Conservation (phyloP, 257 asterid species). For the Gentiana straminea region DNA sequence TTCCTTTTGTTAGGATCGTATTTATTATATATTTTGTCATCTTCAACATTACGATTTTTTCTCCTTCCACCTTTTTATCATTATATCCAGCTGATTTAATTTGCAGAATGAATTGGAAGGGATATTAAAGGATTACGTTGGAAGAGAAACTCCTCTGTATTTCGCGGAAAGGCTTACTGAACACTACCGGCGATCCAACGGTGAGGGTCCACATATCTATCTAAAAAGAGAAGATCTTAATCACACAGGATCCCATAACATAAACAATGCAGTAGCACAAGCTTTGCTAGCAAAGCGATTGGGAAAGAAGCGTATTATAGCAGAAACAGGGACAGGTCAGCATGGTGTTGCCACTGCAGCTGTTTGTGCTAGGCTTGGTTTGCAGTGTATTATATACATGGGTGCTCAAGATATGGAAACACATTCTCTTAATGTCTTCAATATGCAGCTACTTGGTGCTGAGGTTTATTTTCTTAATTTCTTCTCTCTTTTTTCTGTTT, state of each 20-base stretch:
- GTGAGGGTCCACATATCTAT: constrained; percentile 73
- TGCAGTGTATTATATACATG: constrained; percentile 76
- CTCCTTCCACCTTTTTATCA: no score
- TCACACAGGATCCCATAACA: constrained; percentile 97
- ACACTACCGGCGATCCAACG: constrained; percentile 59
- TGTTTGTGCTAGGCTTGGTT: constrained; percentile 91
- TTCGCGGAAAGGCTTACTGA: constrained; percentile 86
- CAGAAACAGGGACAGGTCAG: constrained; percentile 98
- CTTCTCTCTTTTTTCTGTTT: constrained; percentile 2
- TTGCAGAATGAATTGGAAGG: constrained; percentile 72
- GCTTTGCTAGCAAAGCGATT: constrained; percentile 87
- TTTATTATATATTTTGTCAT: no score
- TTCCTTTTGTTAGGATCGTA: no score
- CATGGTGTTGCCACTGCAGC: constrained; percentile 99
- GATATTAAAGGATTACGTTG: constrained; percentile 83
- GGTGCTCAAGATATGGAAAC: constrained; percentile 99
- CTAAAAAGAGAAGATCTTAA: constrained; percentile 96
- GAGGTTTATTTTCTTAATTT: constrained; percentile 46
- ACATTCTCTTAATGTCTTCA: constrained; percentile 83
- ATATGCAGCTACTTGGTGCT: constrained; percentile 93
- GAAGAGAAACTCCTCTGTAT: constrained; percentile 90
- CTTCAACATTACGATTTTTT: no score
- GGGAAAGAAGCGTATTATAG: constrained; percentile 84
- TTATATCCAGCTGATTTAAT: no score
- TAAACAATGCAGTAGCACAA: constrained; percentile 86